Conservation (phyloP, 331 rosid genomes). For the Quercus tomentella region DNA sequence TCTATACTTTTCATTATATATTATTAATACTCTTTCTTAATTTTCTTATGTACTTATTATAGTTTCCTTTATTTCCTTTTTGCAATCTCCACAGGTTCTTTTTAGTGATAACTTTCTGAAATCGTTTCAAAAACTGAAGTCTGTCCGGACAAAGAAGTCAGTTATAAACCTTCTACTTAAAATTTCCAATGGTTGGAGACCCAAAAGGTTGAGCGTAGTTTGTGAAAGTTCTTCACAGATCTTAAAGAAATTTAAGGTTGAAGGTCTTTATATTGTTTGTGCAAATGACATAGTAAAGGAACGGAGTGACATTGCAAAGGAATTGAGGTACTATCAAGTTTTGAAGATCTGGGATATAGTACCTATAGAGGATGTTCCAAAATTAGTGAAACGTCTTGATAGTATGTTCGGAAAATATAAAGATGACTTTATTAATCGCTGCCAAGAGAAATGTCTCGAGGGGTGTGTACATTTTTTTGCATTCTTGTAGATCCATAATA, state of each 20-base stretch:
- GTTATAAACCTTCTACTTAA: constrained; percentile 40
- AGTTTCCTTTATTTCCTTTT: background rate
- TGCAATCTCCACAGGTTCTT: constrained; percentile 33
- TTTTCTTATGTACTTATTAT: background rate
- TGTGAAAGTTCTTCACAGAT: constrained; percentile 43
- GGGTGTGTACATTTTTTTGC: constrained; percentile 27
- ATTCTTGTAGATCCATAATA: background rate
- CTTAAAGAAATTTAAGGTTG: constrained; percentile 51
- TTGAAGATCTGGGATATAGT: constrained; percentile 63
- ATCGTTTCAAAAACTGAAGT: constrained; percentile 51
- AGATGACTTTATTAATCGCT: constrained; percentile 33
- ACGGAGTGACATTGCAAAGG: background rate
- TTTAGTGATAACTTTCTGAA: constrained; percentile 55
- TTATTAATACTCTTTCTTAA: background rate
- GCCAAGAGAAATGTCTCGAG: constrained; percentile 39
- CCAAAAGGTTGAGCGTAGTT: constrained; percentile 22
- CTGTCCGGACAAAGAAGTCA: constrained; percentile 27
- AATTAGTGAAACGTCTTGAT: constrained; percentile 43
- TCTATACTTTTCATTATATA: background rate
- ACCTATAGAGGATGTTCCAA: constrained; percentile 31
- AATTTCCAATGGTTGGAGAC: constrained; percentile 71
- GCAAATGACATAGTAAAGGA: constrained; percentile 49
- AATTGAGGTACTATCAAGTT: constrained; percentile 38
- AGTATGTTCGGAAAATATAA: constrained; percentile 36
- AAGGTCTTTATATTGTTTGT: constrained; percentile 42